phyloP scores from a whole-genome alignment of 2,329 filamentous ascomycete genomes.

The Amesomyces nigricolor region DNA sequence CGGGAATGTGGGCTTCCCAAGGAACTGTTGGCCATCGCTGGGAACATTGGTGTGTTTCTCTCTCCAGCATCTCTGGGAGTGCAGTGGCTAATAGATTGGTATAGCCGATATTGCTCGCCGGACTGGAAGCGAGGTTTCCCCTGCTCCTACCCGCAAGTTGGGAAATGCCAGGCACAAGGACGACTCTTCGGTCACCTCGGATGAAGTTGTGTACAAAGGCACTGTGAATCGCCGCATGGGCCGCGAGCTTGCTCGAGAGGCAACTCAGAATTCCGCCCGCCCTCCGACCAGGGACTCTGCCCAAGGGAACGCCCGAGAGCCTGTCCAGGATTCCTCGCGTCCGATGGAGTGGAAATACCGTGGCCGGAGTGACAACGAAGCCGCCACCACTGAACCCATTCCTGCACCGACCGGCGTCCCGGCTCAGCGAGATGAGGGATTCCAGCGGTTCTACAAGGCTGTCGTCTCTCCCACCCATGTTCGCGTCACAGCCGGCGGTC shows the following conservation, averaged over 20 bases:
- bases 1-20: constrained; percentile 18
- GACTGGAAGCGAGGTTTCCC: constrained; percentile 19
- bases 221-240: constrained; percentile 28
- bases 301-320: constrained; percentile 1
- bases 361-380: constrained; percentile 41
- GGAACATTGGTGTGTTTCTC: constrained; percentile 36
- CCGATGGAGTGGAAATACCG: constrained; percentile 39
- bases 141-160: constrained; percentile 6
- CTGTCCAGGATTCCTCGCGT: constrained; percentile 14
- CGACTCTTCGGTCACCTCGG: constrained; percentile 32
- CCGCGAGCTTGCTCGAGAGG: constrained; percentile 13
- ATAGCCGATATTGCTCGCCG: constrained; percentile 29
- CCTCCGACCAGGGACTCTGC: constrained; percentile 6
- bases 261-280: constrained; percentile 14
- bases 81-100: not conserved
- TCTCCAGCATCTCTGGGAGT: no score
- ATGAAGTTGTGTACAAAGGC: constrained; percentile 36
- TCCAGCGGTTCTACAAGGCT: constrained; percentile 61
- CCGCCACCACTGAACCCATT: constrained; percentile 42
- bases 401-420: constrained; percentile 47
- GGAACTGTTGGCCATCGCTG: constrained; percentile 10
- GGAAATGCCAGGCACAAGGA: constrained; percentile 26
- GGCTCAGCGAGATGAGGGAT: constrained; percentile 58
- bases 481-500: constrained; percentile 60
- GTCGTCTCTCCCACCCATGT: constrained; percentile 63